phyloP scores from a whole-genome alignment of 2,329 filamentous ascomycete genomes.

The Exophiala sp. region DNA sequence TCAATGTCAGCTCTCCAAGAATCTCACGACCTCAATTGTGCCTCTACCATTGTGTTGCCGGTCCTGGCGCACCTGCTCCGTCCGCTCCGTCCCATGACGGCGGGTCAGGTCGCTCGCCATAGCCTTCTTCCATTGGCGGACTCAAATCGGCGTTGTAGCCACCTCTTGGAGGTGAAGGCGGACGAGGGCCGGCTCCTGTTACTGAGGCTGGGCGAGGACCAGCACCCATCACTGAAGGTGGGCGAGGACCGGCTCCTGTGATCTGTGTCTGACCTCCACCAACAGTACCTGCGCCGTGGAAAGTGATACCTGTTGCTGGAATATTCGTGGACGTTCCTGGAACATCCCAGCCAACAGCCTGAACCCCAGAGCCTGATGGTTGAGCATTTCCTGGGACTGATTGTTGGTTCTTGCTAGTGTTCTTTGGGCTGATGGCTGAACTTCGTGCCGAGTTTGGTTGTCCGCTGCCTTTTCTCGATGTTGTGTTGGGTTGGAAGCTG shows the following conservation, averaged over 20 bases:
- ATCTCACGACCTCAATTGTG: no score
- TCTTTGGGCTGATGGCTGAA: constrained; percentile 7
- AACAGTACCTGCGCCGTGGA: background rate
- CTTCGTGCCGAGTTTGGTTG: background rate
- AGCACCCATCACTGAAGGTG: background rate
- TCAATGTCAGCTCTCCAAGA: no score
- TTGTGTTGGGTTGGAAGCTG: background rate
- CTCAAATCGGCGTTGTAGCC: no score
- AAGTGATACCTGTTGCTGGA: background rate
- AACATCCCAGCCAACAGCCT: no score
- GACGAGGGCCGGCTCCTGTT: background rate
- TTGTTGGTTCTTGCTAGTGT: background rate
- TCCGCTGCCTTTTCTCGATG: background rate
- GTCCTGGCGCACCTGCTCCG: no score
- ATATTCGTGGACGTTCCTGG: no score
- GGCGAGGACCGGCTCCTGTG: background rate
- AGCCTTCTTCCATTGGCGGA: no score
- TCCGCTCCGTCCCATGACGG: no score
- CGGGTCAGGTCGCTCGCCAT: no score
- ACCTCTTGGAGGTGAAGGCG: background rate
- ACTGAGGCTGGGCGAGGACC: background rate
- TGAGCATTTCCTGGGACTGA: no score
- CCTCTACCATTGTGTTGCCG: no score
- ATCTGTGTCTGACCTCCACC: constrained; percentile 9
- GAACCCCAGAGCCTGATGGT: no score